These are phyloP conservation scores for Trypanosoma vivax DNA, from an alignment of 208 protist genomes.

Conservation along the genomic window DNA sequence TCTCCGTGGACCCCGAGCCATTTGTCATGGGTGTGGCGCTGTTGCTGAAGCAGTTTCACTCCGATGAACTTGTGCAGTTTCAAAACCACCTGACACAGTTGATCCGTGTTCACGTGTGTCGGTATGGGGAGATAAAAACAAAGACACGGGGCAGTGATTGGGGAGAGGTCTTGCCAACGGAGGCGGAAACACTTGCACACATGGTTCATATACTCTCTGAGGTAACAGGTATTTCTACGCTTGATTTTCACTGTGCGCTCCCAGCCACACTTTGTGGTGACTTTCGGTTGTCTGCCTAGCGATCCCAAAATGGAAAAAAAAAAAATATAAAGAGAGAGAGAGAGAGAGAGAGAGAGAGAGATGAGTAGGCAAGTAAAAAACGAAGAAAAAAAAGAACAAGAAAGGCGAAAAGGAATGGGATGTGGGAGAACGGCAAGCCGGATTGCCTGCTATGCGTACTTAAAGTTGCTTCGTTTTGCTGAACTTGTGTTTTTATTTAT, in stretches of 20 bases:
- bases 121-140: slow-evolving; percentile 6
- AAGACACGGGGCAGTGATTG: slow-evolving; percentile 1
- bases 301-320: too few species aligned
- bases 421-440: too few species aligned
- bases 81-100: slow-evolving; percentile 85
- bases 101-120: slow-evolving; percentile 30
- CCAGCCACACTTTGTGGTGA: slow-evolving; percentile 16
- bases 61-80: slow-evolving; percentile 63
- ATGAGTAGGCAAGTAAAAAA: too few species aligned
- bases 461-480: too few species aligned
- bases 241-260: slow-evolving; percentile 19
- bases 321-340: too few species aligned
- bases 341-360: too few species aligned
- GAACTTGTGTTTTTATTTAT: too few species aligned
- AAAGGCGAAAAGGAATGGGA: too few species aligned
- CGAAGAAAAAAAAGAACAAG: too few species aligned
- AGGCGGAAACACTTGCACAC: slow-evolving; percentile 30
- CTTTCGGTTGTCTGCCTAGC: slow-evolving; percentile 6
- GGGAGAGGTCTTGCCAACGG: slow-evolving; percentile 26
- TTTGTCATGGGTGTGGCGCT: slow-evolving; percentile 87
- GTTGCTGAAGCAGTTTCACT: slow-evolving; percentile 92
- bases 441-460: too few species aligned
- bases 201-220: slow-evolving; percentile 18
- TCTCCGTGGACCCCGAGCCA: slow-evolving; percentile 72
- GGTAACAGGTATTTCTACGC: slow-evolving; percentile 9